Conservation (phyloP, 441 rosid genomes). For the Jatropha podagrica region DNA sequence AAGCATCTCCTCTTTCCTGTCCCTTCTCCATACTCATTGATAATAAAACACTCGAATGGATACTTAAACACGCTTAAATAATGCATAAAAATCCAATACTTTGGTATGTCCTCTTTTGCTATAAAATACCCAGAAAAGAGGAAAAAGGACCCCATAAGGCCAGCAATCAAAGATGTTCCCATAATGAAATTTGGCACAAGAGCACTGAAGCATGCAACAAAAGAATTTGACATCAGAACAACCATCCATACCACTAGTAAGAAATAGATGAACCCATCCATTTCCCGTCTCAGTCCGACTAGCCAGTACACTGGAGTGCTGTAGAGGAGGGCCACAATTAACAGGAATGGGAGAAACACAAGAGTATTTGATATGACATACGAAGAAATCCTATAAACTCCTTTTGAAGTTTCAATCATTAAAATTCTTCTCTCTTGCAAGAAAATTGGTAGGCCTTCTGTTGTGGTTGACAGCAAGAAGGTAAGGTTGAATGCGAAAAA, state of each 20-base stretch:
- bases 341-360: constrained; percentile 71
- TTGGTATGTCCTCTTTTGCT: constrained; percentile 60
- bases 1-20: constrained; percentile 32
- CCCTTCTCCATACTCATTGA: constrained; percentile 62
- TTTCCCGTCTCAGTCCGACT: constrained; percentile 64
- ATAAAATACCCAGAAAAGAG: constrained; percentile 89
- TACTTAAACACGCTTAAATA: constrained; percentile 72
- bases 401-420: constrained; percentile 63
- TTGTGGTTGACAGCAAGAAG: constrained; percentile 71
- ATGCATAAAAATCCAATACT: constrained; percentile 81
- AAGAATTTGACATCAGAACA: constrained; percentile 71
- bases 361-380: constrained; percentile 67
- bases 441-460: constrained; percentile 79
- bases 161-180: constrained; percentile 65
- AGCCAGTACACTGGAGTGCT: constrained; percentile 62
- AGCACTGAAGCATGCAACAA: constrained; percentile 68
- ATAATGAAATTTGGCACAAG: constrained; percentile 80
- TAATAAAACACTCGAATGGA: constrained; percentile 65
- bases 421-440: constrained; percentile 66
- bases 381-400: constrained; percentile 70
- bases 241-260: constrained; percentile 66
- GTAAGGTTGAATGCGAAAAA: constrained; percentile 80
- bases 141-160: constrained; percentile 65
- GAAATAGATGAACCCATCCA: constrained; percentile 65
- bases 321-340: constrained; percentile 55